Conservation (phyloP, 2,329 filamentous ascomycete genomes). For the Penicillium sp. region DNA sequence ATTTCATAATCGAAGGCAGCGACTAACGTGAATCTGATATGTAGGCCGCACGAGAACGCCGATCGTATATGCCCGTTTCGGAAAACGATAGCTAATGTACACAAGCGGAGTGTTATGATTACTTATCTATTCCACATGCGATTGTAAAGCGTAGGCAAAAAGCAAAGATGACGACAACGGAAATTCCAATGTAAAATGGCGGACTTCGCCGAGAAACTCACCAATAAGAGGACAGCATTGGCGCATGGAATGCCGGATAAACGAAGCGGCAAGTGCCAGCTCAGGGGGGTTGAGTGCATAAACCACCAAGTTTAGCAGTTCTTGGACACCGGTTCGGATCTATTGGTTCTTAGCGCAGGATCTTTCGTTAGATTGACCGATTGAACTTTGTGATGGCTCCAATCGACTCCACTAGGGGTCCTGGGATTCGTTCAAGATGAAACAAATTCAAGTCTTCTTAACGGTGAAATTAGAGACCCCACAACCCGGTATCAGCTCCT, state of each 20-base stretch:
- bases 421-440: slow-evolving; percentile 7
- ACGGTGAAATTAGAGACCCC: not conserved
- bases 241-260: slow-evolving; percentile 11
- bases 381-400: slow-evolving; percentile 13
- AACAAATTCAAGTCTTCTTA: slow-evolving; percentile 3
- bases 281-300: slow-evolving; percentile 2
- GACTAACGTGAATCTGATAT: slow-evolving; percentile 2
- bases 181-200: slow-evolving; percentile 1
- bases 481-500: slow-evolving; percentile 1
- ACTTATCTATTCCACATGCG: not conserved
- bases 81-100: slow-evolving; percentile 17
- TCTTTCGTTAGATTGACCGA: not conserved
- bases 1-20: not conserved
- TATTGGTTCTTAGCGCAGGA: slow-evolving; percentile 14
- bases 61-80: slow-evolving; percentile 54
- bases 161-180: not conserved
- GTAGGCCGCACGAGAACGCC: slow-evolving; percentile 50
- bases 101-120: too few relatives aligned
- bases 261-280: not conserved
- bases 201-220: slow-evolving; percentile 1
- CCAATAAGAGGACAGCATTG: slow-evolving; percentile 8
- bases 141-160: not conserved
- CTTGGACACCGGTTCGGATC: slow-evolving; percentile 2
- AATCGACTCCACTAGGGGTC: slow-evolving; percentile 7
- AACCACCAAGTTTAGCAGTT: not conserved